Evolutionary conservation across 2,329 filamentous ascomycete species (phyloP).

Genomic region (Pseudogymnoascus sp.): DNA sequence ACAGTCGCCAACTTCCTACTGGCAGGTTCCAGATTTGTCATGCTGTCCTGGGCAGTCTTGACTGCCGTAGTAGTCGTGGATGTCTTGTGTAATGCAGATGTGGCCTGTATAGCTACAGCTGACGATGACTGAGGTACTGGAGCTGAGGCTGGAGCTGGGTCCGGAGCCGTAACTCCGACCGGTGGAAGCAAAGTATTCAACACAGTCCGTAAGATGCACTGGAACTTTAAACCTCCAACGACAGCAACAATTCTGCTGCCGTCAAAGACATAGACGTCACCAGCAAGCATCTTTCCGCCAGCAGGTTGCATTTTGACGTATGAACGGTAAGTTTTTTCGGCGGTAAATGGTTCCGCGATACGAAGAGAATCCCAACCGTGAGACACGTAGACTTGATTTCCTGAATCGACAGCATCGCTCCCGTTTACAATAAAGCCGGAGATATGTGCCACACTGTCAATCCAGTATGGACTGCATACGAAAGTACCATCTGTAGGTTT

Average conservation of each 20-base stretch:
- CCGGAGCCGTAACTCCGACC: conserved; percentile 35
- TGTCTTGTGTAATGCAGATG: conserved; percentile 24
- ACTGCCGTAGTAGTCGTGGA: conserved; percentile 28
- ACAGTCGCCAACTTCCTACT: conserved; percentile 43
- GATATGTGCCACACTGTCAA: conserved; percentile 47
- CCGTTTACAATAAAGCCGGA: conserved; percentile 50
- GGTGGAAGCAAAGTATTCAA: conserved; percentile 61
- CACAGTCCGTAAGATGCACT: conserved; percentile 43
- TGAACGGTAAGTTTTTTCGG: conserved; percentile 41
- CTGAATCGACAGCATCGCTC: conserved; percentile 44
- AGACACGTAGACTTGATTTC: conserved; percentile 48
- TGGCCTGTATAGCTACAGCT: conserved; percentile 23
- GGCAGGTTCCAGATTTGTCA: conserved; percentile 38
- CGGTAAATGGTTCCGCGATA: conserved; percentile 38
- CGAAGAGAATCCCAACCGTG: conserved; percentile 50
- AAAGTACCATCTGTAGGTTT: conserved; percentile 40
- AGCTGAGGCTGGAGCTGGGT: conserved; percentile 26
- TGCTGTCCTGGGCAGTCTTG: conserved; percentile 37
- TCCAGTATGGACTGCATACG: conserved; percentile 46
- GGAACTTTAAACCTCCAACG: conserved; percentile 22
- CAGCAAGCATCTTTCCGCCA: conserved; percentile 42
- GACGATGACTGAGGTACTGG: conserved; percentile 30
- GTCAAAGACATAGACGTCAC: conserved; percentile 48
- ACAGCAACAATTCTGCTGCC: conserved; percentile 22
- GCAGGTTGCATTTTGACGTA: conserved; percentile 49